Evolutionary conservation across 2,329 filamentous ascomycete species (phyloP).

Genomic region (Venturiaceae sp.): DNA sequence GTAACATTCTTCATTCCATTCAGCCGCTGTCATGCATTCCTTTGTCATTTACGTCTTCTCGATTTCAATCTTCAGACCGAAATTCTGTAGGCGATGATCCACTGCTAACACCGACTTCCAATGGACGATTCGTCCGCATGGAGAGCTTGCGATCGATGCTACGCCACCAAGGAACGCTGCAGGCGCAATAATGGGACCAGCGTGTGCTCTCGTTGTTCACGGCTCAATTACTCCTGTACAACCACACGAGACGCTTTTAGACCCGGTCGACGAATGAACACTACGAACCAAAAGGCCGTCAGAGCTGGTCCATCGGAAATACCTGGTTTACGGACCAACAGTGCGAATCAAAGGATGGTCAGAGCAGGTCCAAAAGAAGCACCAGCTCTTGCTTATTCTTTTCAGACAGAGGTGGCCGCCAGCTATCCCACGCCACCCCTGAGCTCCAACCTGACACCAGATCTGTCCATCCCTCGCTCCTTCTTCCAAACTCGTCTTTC

Average conservation of each 20-base stretch:
- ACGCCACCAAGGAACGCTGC: not conserved
- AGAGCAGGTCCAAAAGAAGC: not conserved
- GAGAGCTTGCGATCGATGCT: conserved; percentile 1
- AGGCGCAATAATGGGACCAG: not conserved
- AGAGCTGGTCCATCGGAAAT: not conserved
- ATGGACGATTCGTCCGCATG: not conserved
- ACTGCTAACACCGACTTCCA: not conserved
- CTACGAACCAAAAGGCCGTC: not conserved
- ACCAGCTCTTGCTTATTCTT: not conserved
- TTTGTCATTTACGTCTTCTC: not conserved
- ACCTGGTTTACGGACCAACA: too few relatives aligned
- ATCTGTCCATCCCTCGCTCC: not conserved
- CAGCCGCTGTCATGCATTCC: not conserved
- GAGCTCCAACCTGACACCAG: not conserved
- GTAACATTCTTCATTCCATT: not conserved
- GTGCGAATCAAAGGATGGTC: not conserved
- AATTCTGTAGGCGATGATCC: not conserved
- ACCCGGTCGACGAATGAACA: not conserved
- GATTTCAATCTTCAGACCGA: not conserved
- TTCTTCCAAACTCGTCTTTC: not conserved
- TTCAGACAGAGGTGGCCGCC: not conserved
- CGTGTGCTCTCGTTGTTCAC: not conserved
- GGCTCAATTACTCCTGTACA: not conserved
- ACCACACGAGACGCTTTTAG: not conserved
- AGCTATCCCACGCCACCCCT: not conserved